phyloP scores from a whole-genome alignment of 2,329 filamentous ascomycete genomes.

The Calonectria pauciramosa region DNA sequence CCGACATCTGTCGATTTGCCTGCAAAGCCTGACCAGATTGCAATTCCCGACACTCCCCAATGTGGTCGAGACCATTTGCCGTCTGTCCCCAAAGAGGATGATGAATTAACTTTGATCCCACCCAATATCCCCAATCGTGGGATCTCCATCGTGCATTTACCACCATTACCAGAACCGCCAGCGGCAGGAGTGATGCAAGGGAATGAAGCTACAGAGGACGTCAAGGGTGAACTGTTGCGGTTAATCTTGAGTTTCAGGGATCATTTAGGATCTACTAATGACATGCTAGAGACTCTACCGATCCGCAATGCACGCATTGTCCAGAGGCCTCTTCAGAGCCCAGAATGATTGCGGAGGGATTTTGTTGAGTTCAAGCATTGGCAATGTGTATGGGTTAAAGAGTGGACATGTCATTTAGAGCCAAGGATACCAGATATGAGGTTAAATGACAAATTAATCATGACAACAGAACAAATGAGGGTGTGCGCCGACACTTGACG shows the following conservation, averaged over 20 bases:
- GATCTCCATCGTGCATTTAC: background rate
- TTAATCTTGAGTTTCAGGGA: constrained; percentile 64
- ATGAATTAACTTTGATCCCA: constrained; percentile 65
- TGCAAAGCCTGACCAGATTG: background rate
- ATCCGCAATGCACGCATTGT: constrained; percentile 43
- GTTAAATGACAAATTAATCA: too few relatives aligned
- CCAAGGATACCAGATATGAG: too few relatives aligned
- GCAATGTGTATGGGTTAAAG: background rate
- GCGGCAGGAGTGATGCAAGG: background rate
- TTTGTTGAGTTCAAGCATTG: background rate
- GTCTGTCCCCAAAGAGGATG: constrained; percentile 68
- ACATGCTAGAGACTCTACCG: constrained; percentile 59
- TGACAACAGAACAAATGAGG: too few relatives aligned
- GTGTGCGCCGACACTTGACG: too few relatives aligned
- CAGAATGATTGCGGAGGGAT: background rate
- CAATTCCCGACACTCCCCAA: background rate
- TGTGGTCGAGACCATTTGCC: background rate
- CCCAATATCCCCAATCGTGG: constrained; percentile 52
- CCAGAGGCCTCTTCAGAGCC: background rate
- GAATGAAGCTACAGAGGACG: background rate
- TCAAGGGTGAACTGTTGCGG: constrained; percentile 58
- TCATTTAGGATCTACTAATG: constrained; percentile 61
- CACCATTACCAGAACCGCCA: background rate
- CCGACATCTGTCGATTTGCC: background rate
- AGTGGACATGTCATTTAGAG: too few relatives aligned